Percentiles rank a stretch among this genome's conserved stretches.
phyloP scores from a whole-genome alignment of 306 rosid species.

The Luffa acutangula region DNA sequence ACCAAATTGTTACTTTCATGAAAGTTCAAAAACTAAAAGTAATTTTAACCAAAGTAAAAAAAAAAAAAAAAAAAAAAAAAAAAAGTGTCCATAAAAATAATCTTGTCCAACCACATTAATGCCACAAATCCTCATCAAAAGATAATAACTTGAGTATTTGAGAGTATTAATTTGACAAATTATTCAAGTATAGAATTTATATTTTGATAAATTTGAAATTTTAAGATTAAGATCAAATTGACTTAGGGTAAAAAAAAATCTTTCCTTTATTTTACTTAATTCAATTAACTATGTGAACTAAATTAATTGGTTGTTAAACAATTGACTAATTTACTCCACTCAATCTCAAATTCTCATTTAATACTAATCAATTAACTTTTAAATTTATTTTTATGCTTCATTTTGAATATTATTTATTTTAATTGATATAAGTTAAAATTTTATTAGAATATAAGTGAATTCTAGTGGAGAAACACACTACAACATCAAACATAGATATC shows the following conservation, averaged over 20 bases:
- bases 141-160: background rate
- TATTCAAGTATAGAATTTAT: background rate
- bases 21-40: no score
- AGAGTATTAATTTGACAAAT: background rate
- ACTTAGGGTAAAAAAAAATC: background rate
- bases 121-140: background rate
- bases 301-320: background rate
- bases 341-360: background rate
- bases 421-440: background rate
- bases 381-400: background rate
- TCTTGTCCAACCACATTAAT: background rate
- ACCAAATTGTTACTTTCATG: no score
- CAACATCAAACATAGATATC: background rate
- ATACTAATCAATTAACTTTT: background rate
- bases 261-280: background rate
- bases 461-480: background rate
- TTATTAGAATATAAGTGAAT: background rate
- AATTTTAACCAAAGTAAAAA: no score
- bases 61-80: no score
- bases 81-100: background rate
- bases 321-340: background rate
- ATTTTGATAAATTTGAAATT: background rate
- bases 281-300: background rate
- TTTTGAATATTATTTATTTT: background rate
- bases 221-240: background rate